Percentiles rank a stretch among this genome's conserved stretches.
Conservation (phyloP, 305 asterid species). For the Fraxinus angustifolia region DNA sequence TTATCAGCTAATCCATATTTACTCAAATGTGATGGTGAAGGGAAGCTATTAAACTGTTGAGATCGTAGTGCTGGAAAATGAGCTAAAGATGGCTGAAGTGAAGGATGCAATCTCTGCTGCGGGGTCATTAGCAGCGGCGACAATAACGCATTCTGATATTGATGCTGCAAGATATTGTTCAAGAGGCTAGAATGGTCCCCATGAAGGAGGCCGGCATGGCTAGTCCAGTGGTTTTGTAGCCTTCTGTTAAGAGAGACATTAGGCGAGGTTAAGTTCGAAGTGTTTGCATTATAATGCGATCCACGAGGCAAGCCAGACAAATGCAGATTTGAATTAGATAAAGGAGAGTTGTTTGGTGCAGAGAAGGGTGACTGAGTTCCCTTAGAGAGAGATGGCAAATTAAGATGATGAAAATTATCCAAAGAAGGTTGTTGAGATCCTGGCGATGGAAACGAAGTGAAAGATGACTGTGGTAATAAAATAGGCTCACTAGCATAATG, state of each 20-base stretch:
- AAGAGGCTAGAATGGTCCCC: constrained; percentile 55
- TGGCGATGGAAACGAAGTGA: constrained; percentile 80
- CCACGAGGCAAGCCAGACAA: constrained; percentile 54
- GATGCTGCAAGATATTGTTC: constrained; percentile 60
- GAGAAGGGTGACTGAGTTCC: constrained; percentile 69
- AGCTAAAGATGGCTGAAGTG: constrained; percentile 60
- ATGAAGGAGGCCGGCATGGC: constrained; percentile 60
- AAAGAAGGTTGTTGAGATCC: constrained; percentile 61
- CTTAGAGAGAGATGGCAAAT: constrained; percentile 47
- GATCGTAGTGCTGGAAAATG: constrained; percentile 58
- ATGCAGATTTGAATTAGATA: constrained; percentile 48
- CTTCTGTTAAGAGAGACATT: constrained; percentile 44
- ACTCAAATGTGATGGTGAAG: constrained; percentile 58
- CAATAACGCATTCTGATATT: constrained; percentile 58
- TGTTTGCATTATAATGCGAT: constrained; percentile 50
- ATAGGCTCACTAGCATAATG: constrained; percentile 76
- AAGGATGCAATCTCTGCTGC: constrained; percentile 55
- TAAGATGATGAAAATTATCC: constrained; percentile 42
- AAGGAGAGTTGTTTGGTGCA: constrained; percentile 39
- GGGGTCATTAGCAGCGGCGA: constrained; percentile 57
- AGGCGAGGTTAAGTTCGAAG: constrained; percentile 46
- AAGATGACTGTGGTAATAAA: constrained; percentile 63
- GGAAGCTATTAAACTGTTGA: constrained; percentile 55
- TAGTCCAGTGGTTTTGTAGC: constrained; percentile 72
- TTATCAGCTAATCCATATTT: constrained; percentile 47